phyloP scores from a whole-genome alignment of 2,329 filamentous ascomycete genomes.

The Metarhizium humberi region DNA sequence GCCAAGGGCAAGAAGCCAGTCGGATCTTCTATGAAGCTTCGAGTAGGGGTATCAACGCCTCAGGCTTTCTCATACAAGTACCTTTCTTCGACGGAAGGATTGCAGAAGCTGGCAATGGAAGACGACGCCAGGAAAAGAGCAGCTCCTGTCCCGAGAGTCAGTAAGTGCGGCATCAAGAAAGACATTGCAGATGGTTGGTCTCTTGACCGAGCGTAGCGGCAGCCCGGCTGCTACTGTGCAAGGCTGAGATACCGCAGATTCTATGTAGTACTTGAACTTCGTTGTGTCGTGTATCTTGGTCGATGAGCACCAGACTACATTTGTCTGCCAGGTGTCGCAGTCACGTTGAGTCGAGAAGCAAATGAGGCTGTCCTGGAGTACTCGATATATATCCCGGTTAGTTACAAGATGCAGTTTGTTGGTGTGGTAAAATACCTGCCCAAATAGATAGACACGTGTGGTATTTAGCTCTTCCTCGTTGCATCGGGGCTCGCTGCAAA shows the following conservation, averaged over 20 bases:
- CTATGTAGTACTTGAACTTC: neutral
- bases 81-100: too few species aligned
- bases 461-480: neutral
- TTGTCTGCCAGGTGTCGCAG: neutral
- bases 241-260: neutral
- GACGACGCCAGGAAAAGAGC: too few species aligned
- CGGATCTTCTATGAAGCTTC: too few species aligned
- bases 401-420: neutral
- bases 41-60: too few species aligned
- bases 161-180: too few species aligned
- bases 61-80: too few species aligned
- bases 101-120: too few species aligned
- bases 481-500: neutral
- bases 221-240: neutral
- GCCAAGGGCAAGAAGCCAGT: too few species aligned
- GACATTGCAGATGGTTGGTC: too few species aligned
- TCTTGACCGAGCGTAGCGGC: too few species aligned
- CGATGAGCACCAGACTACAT: neutral
- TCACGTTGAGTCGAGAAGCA: neutral
- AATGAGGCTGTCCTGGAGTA: neutral
- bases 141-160: too few species aligned
- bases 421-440: neutral
- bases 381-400: neutral
- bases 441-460: neutral
- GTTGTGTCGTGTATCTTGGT: neutral